Conservation (phyloP, 306 rosid genomes). For the Quercus wislizeni region DNA sequence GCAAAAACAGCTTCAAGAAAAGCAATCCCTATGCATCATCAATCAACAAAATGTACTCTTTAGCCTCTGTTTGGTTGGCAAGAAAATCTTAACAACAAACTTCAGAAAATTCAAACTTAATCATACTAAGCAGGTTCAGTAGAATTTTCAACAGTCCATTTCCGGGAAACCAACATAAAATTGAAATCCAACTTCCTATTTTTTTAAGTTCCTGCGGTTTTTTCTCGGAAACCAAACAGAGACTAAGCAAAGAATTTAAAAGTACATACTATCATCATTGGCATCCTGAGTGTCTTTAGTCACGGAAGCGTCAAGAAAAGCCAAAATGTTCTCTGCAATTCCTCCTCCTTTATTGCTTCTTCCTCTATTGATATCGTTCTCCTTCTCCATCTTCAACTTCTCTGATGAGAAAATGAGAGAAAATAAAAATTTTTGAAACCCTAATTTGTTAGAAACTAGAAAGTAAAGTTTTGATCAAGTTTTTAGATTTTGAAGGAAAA, state of each 20-base stretch:
- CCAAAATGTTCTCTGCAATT: constrained; percentile 64
- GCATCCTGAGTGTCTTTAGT: constrained; percentile 62
- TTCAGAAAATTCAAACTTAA: background rate
- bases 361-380: constrained; percentile 33
- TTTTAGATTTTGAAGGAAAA: too few species aligned
- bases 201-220: too few species aligned
- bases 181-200: too few species aligned
- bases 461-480: too few species aligned
- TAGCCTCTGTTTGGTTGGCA: background rate
- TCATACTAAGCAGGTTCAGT: background rate
- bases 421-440: background rate
- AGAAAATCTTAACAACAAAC: background rate
- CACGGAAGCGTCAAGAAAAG: constrained; percentile 62
- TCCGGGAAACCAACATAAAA: too few species aligned
- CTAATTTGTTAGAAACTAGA: background rate
- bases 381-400: constrained; percentile 45
- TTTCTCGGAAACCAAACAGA: constrained; percentile 14
- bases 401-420: background rate
- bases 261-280: constrained; percentile 56
- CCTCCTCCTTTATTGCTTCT: constrained; percentile 24
- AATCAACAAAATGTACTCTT: constrained; percentile 6
- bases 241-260: background rate
- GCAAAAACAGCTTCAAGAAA: constrained; percentile 78
- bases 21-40: constrained; percentile 49
- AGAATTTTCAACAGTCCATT: background rate